Base-by-base conservation (phyloP, 768 basidiomycete species). In the Suillus weaverae region DNA sequence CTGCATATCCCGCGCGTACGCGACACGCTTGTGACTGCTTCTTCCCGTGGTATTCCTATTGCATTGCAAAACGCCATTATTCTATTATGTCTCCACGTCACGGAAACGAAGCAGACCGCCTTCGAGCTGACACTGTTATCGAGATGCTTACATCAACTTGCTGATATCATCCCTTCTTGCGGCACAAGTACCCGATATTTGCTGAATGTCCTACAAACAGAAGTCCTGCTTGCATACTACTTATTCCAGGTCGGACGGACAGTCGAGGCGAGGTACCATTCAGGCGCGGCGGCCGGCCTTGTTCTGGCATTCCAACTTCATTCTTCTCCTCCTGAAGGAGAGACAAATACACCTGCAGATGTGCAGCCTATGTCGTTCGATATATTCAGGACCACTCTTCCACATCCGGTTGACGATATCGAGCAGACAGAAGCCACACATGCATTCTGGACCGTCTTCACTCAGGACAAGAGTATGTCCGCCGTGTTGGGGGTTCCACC, bases 221-320 rank as follows among this genome's bases (percentile, higher is more conserved):
- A 90, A 65, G 76, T 91, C 5, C 80, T 92, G n/a, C 78, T 92
- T 33, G 78, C 86, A 1, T 83, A 85, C 68, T 90, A 88, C 72
- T 85, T 91, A 70, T 84, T 88, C 70, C 83, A 85, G 56, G 82
- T 77, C 22, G 88, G 86, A 62, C 80, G 84, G 38, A 74, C 84
- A 41, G 77, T 89, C 2, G 87, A 88, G 66, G 90, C 88, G 8
- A 86, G 85, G 70, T 82, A 83, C 63, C 85, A 84, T 65, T 79
- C 83, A 30, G 82, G 82, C 55, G 76, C 83, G 13, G 78, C 86
- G 60, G 76, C 83, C 67, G 73, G 75, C 2, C 72, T 89, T 14
- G 83, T 79, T 5, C 72, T 84, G 22, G 79, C 82, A 51, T 73
- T 80, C 44, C 81, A 80, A 8, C 70, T 89, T 48, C 83, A 89